Evolutionary conservation across 768 basidiomycete genomes (phyloP).

Genomic region (Suillus occidentalis): DNA sequence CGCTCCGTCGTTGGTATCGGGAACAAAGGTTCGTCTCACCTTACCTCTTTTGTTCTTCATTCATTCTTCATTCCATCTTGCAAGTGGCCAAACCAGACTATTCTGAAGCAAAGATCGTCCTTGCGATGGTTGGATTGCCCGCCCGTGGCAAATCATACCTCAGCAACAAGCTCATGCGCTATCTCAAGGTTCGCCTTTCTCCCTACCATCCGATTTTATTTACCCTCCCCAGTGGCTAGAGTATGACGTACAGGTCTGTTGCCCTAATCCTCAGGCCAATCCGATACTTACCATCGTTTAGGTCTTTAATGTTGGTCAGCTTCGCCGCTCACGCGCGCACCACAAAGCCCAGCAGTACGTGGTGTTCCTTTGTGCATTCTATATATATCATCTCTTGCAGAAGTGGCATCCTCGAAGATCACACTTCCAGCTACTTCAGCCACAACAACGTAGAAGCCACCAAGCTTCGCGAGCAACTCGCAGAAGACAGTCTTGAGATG

Average conservation of each 20-base stretch:
- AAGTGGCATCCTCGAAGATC: conserved; percentile 86
- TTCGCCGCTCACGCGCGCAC: conserved; percentile 82
- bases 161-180: conserved; percentile 96
- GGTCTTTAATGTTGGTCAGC: conserved; percentile 98
- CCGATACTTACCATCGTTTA: conserved; percentile 28
- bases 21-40: conserved; percentile 63
- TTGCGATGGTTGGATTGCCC: conserved; percentile 98
- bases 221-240: conserved; percentile 83
- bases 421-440: conserved; percentile 88
- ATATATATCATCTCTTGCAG: conserved; percentile 33
- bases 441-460: conserved; percentile 80
- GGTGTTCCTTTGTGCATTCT: conserved; percentile 15
- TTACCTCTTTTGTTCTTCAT: conserved; percentile 5
- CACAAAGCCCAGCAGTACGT: conserved; percentile 73
- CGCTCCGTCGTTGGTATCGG: conserved; percentile 87
- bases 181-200: conserved; percentile 69
- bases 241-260: conserved; percentile 86
- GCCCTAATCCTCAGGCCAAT: not conserved
- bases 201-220: conserved; percentile 1
- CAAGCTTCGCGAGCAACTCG: conserved; percentile 74
- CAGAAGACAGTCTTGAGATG: conserved; percentile 92
- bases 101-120: conserved; percentile 96
- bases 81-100: conserved; percentile 96
- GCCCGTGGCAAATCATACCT: conserved; percentile 98
- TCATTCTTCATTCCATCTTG: conserved; percentile 1